Evolutionary conservation across 1,139 yeast genomes (phyloP).

Genomic region (Casaregolazyma suthepensis): DNA sequence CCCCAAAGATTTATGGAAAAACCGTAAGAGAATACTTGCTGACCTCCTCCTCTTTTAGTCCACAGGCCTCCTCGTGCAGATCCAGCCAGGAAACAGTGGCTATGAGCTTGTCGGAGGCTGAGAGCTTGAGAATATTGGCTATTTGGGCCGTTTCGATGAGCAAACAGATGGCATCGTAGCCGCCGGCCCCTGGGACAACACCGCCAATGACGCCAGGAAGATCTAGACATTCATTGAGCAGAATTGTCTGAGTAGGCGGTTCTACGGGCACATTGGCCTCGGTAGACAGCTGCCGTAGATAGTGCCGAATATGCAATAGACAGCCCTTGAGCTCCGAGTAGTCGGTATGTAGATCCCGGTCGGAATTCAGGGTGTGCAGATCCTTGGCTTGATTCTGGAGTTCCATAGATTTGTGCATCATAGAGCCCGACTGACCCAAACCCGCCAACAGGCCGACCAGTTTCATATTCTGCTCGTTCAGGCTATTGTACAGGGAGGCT

Average conservation of each 20-base stretch:
- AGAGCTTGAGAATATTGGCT: slow-evolving; percentile 34
- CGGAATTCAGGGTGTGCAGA: not conserved
- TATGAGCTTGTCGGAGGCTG: slow-evolving; percentile 26
- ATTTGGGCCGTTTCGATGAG: slow-evolving; percentile 50
- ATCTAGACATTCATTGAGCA: slow-evolving; percentile 55
- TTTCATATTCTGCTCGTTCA: slow-evolving; percentile 53
- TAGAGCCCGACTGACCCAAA: not conserved
- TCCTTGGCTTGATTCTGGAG: not conserved
- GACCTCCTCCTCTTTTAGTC: slow-evolving; percentile 24
- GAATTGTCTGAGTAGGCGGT: slow-evolving; percentile 65
- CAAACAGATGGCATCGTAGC: slow-evolving; percentile 84
- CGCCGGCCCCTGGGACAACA: slow-evolving; percentile 98
- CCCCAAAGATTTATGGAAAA: not conserved
- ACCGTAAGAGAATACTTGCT: slow-evolving; percentile 1
- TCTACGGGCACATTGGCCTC: slow-evolving; percentile 82
- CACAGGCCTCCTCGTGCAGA: slow-evolving; percentile 30
- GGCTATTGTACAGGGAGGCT: slow-evolving; percentile 43
- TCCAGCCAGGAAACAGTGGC: slow-evolving; percentile 31
- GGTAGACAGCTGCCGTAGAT: slow-evolving; percentile 53
- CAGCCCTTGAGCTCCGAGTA: not conserved
- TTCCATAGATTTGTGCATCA: slow-evolving; percentile 10
- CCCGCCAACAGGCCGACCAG: slow-evolving; percentile 44
- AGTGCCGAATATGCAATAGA: slow-evolving; percentile 41
- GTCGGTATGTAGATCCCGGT: not conserved
- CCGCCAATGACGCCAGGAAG: slow-evolving; percentile 81